These are phyloP conservation scores for Russula virescens DNA, from an alignment of 768 basidiomycete species.

Conservation along the genomic window DNA sequence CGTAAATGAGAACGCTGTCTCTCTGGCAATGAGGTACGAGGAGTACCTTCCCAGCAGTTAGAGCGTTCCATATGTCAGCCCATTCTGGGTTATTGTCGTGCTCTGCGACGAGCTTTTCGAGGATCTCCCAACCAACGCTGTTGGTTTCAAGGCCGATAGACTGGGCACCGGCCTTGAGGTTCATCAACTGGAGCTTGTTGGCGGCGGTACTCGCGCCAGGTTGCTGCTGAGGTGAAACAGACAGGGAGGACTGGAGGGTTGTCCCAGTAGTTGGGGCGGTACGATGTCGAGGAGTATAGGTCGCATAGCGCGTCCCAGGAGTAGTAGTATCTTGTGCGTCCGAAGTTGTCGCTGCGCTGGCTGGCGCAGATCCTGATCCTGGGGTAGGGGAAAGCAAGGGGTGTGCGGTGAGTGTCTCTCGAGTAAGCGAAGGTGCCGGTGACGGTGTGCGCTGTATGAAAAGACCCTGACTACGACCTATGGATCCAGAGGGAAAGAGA, in stretches of 20 bases:
- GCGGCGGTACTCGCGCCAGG: conserved; percentile 52
- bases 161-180: conserved; percentile 69
- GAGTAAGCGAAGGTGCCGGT: conserved; percentile 26
- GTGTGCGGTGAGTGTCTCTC: conserved; percentile 56
- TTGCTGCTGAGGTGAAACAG: conserved; percentile 38
- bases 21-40: not conserved
- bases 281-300: conserved; percentile 73
- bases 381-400: conserved; percentile 52
- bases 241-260: conserved; percentile 37
- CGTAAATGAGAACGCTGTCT: not conserved
- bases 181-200: conserved; percentile 63
- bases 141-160: conserved; percentile 56
- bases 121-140: conserved; percentile 69
- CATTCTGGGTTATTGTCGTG: conserved; percentile 53
- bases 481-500: conserved; percentile 48
- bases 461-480: conserved; percentile 45
- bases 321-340: conserved; percentile 19
- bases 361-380: conserved; percentile 28
- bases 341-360: conserved; percentile 25
- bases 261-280: conserved; percentile 41
- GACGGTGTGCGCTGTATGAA: conserved; percentile 40
- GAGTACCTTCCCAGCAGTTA: conserved; percentile 60
- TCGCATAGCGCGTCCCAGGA: conserved; percentile 51
- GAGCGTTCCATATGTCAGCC: conserved; percentile 59
- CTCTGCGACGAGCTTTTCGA: conserved; percentile 60